Conservation (phyloP, 2,329 filamentous ascomycete genomes). For the Penicillium griseofulvum region DNA sequence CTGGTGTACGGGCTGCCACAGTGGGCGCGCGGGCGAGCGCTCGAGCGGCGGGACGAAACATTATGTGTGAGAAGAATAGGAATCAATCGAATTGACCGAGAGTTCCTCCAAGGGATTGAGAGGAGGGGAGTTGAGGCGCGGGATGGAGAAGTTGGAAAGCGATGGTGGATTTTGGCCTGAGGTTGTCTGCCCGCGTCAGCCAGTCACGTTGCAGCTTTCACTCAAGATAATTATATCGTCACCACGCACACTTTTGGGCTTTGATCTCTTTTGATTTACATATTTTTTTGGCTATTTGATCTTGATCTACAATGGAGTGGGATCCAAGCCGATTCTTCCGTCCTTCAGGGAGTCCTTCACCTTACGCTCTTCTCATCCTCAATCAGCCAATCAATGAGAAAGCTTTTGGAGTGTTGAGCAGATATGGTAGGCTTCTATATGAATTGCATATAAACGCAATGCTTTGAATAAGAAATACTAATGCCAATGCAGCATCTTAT, state of each 20-base stretch:
- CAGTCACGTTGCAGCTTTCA: slow-evolving; percentile 26
- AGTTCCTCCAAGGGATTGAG: slow-evolving; percentile 13
- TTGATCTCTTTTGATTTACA: background rate
- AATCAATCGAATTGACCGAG: slow-evolving; percentile 12
- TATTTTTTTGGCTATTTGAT: background rate
- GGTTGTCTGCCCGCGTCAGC: slow-evolving; percentile 12
- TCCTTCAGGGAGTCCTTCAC: slow-evolving; percentile 23
- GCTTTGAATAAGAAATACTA: background rate
- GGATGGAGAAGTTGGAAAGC: slow-evolving; percentile 27
- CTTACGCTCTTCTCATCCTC: slow-evolving; percentile 55
- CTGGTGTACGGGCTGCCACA: slow-evolving; percentile 32
- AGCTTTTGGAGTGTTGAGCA: slow-evolving; percentile 38
- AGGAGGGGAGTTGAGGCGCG: slow-evolving; percentile 11
- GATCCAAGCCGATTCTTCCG: slow-evolving; percentile 43
- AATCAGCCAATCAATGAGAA: slow-evolving; percentile 59
- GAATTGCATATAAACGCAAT: background rate
- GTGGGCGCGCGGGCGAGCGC: slow-evolving; percentile 41
- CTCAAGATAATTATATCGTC: slow-evolving; percentile 11
- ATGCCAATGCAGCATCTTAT: slow-evolving; percentile 53
- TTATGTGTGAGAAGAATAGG: slow-evolving; percentile 26
- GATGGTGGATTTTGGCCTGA: slow-evolving; percentile 26
- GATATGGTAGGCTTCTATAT: slow-evolving; percentile 31
- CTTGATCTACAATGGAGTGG: slow-evolving; percentile 34
- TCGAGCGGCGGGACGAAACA: slow-evolving; percentile 55
- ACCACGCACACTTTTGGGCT: background rate